phyloP scores from a whole-genome alignment of 805 yeast species.

The Candida pseudoglaebosa region DNA sequence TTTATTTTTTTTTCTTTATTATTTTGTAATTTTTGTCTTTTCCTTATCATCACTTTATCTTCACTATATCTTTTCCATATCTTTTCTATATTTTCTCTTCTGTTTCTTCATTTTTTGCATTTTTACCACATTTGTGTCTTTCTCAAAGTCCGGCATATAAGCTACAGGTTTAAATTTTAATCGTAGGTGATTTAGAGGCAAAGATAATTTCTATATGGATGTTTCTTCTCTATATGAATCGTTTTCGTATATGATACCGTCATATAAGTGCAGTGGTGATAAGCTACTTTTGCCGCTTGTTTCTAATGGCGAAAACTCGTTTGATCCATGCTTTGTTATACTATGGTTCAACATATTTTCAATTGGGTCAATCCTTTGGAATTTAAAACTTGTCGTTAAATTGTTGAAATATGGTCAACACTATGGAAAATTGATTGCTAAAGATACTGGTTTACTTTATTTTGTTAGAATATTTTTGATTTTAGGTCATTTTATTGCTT shows the following conservation, averaged over 20 bases:
- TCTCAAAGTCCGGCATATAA: background rate
- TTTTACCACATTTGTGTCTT: no score
- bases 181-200: no score
- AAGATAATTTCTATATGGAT: no score
- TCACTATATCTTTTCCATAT: no score
- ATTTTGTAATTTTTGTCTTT: no score
- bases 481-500: conserved; percentile 14
- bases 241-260: background rate
- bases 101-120: no score
- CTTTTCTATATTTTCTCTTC: no score
- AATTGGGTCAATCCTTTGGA: conserved; percentile 6
- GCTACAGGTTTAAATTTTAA: no score
- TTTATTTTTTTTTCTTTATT: no score
- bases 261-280: background rate
- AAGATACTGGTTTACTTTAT: conserved; percentile 23
- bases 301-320: conserved; percentile 25
- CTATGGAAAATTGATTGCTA: conserved; percentile 18
- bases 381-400: conserved; percentile 3
- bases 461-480: conserved; percentile 18
- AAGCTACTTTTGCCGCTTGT: conserved; percentile 18
- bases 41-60: no score
- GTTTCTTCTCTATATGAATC: no score
- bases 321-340: conserved; percentile 31
- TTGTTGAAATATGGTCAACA: background rate
- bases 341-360: conserved; percentile 11